phyloP scores from a whole-genome alignment of 352 stramenopile genomes.

The Aphanomyces stellatus region DNA sequence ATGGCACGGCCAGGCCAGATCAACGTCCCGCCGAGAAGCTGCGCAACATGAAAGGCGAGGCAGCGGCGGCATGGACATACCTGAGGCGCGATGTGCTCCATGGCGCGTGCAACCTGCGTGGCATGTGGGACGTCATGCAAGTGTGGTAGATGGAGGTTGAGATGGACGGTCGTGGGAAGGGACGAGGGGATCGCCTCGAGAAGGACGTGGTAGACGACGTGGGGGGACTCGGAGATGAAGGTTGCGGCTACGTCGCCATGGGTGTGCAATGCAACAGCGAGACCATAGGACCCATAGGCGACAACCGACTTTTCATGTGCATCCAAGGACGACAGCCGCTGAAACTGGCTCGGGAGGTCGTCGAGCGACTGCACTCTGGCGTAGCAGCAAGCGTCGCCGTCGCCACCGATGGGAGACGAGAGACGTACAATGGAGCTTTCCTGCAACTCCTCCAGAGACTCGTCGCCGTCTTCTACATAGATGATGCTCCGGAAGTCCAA shows the following conservation, averaged over 20 bases:
- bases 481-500: neutral
- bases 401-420: too few species aligned
- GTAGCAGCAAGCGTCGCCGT: neutral
- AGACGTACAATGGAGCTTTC: too few species aligned
- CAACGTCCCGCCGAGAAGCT: conserved; percentile 34
- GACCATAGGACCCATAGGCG: neutral
- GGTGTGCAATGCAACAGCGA: neutral
- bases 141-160: neutral
- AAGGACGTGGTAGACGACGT: neutral
- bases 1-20: conserved; percentile 33
- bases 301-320: neutral
- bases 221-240: neutral
- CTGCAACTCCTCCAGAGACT: neutral
- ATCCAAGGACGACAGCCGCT: neutral
- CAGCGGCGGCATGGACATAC: too few species aligned
- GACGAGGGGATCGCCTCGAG: neutral
- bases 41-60: neutral
- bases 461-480: neutral
- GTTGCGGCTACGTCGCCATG: neutral
- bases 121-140: neutral
- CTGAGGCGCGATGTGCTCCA: conserved; percentile 29
- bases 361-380: neutral
- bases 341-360: neutral
- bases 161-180: neutral
- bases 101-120: conserved; percentile 25